A percentile compares a stretch with the other conserved stretches of the same genome.
Evolutionary conservation across 164 flowering plant genomes (phyloP).

Genomic region (Aristolochia californica): DNA sequence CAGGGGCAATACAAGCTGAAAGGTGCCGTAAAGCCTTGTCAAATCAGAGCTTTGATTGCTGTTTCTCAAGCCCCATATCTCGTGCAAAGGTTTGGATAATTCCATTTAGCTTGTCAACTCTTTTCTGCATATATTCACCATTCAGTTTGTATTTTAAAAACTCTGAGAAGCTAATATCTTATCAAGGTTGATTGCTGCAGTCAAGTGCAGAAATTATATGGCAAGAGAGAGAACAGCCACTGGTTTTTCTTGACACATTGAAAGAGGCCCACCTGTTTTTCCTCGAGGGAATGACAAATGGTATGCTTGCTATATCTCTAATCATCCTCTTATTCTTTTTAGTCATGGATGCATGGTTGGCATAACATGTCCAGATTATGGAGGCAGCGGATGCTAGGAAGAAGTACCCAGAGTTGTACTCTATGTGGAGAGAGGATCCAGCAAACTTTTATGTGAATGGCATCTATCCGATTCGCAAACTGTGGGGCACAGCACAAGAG

Average conservation of each 20-base stretch:
- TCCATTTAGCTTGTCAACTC: neutral
- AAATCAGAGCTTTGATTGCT: conserved; percentile 43
- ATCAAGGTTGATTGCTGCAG: conserved; percentile 24
- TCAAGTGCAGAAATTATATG: conserved; percentile 60
- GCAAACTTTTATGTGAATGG: conserved; percentile 49
- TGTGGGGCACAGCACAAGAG: conserved; percentile 50
- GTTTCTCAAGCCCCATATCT: conserved; percentile 72
- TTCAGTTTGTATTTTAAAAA: neutral
- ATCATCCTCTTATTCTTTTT: conserved; percentile 1
- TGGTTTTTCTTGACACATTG: conserved; percentile 62
- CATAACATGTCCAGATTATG: conserved; percentile 37
- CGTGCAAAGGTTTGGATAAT: conserved; percentile 54
- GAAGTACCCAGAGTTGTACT: conserved; percentile 46
- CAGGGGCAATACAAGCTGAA: conserved; percentile 56
- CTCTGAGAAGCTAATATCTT: too few relatives aligned
- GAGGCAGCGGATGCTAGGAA: conserved; percentile 78
- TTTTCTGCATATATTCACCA: neutral
- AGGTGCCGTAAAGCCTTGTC: conserved; percentile 45
- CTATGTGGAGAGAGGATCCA: conserved; percentile 72
- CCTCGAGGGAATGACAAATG: conserved; percentile 80
- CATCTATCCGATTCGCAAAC: conserved; percentile 38
- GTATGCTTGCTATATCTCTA: conserved; percentile 20
- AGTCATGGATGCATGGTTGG: conserved; percentile 6
- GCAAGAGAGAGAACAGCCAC: conserved; percentile 54
- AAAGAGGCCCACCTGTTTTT: conserved; percentile 62